Evolutionary conservation across 2,329 filamentous ascomycete species (phyloP), one percentile per base, ranked within the genome.

Genomic region (Pestalotiopsis sp.): DNA sequence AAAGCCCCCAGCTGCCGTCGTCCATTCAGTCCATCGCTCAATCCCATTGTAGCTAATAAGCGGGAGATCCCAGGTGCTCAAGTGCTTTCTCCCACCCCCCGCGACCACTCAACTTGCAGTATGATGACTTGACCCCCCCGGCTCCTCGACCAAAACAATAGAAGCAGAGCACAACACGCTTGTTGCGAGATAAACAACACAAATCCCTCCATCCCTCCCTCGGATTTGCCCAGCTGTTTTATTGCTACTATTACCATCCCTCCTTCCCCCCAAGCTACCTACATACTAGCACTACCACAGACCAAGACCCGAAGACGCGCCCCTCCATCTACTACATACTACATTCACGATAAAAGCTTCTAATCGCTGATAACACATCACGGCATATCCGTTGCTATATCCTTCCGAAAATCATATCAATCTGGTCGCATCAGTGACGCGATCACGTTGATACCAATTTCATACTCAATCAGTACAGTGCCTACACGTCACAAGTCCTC

Each of bases 341-440:
- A 57, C 31, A 38, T 57, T 56, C n/a, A 45, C 58, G 56, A 64
- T 27, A 58, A 60, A 57, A 67, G 57, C 45, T 12, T 27, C 45
- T 36, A 66, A 62, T 63, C 17, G 49, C 61, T 39, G 56, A 66
- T 60, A 62, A 63, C 57, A 23, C 57, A 31, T 72, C 71, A 73
- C 75, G 68, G 70, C 67, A 70, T 73, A 75, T 68, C 61, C 69
- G 52, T 59, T 70, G 13, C 17, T 67, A 71, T 69, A 66, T 36
- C 69, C 62, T 13, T n/a, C 69, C 68, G 61, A 71, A 68, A 74
- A 73, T 64, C 68, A 74, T 75, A 70, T 66, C 73, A 77, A 77
- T 69, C 71, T 72, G 70, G 71, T 80, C 78, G 78, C 78, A 74
- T 73, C 69, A 57, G 69, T 60, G 69, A 70, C 75, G 79, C 81